phyloP scores from a whole-genome alignment of 1,284 basidiomycete species.

The Ganoderma lucidum region DNA sequence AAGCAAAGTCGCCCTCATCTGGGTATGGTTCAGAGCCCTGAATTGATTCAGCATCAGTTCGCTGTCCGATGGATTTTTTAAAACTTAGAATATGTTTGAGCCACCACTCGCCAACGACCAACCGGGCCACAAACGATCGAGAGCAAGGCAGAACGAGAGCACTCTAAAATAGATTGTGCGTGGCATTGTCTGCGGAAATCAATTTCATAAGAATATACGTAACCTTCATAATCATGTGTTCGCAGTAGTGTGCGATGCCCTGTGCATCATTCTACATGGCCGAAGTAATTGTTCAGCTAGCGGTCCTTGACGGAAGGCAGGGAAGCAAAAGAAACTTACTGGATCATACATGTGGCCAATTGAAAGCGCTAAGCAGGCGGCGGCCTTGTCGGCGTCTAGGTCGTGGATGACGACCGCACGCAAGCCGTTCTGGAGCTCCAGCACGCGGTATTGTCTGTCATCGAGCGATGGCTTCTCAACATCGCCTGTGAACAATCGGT shows the following conservation, averaged over 20 bases:
- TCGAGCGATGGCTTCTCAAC: conserved; percentile 57
- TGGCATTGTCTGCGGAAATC: conserved; percentile 8
- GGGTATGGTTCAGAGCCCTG: conserved; percentile 56
- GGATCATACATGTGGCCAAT: conserved; percentile 74
- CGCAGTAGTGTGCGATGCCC: conserved; percentile 63
- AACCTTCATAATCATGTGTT: conserved; percentile 62
- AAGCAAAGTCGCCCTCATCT: conserved; percentile 62
- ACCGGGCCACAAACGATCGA: background rate
- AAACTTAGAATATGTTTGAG: background rate
- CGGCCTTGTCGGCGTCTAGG: conserved; percentile 68
- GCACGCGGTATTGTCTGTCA: conserved; percentile 55
- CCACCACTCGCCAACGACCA: background rate
- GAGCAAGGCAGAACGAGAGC: background rate
- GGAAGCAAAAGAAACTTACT: conserved; percentile 40
- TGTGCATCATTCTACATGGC: conserved; percentile 46
- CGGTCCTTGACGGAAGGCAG: background rate
- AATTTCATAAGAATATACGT: conserved; percentile 16
- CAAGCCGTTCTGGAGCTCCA: conserved; percentile 68
- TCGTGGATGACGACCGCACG: conserved; percentile 69
- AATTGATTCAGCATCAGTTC: conserved; percentile 19
- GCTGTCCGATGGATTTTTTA: background rate
- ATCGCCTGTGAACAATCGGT: conserved; percentile 32
- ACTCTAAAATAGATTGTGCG: conserved; percentile 9
- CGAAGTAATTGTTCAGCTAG: background rate
- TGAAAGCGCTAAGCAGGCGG: conserved; percentile 69